Evolutionary conservation across 148 eudicot genomes (phyloP), one percentile per base, ranked within the genome.

Genomic region (Camellia lanceoleosa): DNA sequence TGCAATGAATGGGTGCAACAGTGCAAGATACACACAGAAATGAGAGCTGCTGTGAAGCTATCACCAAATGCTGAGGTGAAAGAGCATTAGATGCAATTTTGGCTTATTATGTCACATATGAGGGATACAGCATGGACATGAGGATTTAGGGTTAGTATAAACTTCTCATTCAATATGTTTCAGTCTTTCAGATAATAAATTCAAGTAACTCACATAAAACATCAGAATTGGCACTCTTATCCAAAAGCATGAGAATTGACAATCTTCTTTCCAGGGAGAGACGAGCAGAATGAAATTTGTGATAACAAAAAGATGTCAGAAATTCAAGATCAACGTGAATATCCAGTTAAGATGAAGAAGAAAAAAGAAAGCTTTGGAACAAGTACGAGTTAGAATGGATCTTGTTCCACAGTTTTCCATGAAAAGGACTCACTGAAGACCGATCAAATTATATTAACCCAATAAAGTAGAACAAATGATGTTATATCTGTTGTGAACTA

Each of bases 1-100:
- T 56, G 60, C 11, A 72, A n/a, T 18, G 13, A 72, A 46, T 52
- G 42, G 9, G 15, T 70, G 58, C 7, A 0, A 3, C 54, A 4
- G 38, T 30, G 38, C 38, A 30, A 30, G 10, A 49, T 19, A 38
- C 7, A 52, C 59, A 51, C 8, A 71, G 18, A 13, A 51, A 52
- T 10, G 10, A 51, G 43, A 72, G 61, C n/a, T 20, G n/a, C n/a
- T 51, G 60, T 51, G 75, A 72, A 71, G 74, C 58, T 46, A 71
- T 52, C 42, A 49, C 19, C 11, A 49, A 0, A 51, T 49, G 44
- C 44, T 0, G 61, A 23, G 60, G 41, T 72, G 60, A 72, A 51
- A 70, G 55, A 70, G 12, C 55, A 9, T 70, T 30, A 5, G 60
- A 13, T 54, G 60, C 14, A 20, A 52, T 51, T 52, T 72, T 52